These are phyloP conservation scores for Fraxinus angustifolia DNA, from an alignment of 305 asterid species.

Conservation along the genomic window DNA sequence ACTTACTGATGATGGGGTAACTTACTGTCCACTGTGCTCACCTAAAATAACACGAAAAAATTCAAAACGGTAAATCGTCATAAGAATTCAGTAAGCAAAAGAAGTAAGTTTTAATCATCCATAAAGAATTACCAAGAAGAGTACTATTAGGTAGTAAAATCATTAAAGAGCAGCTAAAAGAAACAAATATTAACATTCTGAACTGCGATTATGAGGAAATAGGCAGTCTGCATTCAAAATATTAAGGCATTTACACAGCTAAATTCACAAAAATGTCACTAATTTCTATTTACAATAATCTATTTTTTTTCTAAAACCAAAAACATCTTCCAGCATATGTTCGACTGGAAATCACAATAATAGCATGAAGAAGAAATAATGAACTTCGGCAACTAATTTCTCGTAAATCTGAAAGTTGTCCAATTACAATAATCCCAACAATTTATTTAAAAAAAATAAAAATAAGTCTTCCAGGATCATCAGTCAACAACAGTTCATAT, in stretches of 20 bases:
- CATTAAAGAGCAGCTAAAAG: background rate
- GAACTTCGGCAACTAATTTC: background rate
- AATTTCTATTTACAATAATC: background rate
- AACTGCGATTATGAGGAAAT: background rate
- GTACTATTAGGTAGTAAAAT: background rate
- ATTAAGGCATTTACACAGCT: background rate
- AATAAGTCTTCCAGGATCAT: background rate
- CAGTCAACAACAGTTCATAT: background rate
- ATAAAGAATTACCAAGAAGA: background rate
- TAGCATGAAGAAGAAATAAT: background rate
- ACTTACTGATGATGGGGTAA: conserved; percentile 33
- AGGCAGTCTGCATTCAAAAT: background rate
- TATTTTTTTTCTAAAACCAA: background rate
- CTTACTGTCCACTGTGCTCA: conserved; percentile 16
- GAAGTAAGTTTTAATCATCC: background rate
- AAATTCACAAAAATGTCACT: background rate
- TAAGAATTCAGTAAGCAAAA: conserved; percentile 7
- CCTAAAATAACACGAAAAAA: conserved; percentile 21
- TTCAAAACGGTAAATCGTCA: background rate
- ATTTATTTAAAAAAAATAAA: background rate
- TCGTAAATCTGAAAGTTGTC: background rate
- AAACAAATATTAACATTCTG: background rate
- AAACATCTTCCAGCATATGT: background rate
- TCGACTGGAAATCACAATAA: background rate
- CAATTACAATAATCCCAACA: background rate